Evolutionary conservation across 129 eudicot species (phyloP).

Genomic region (Erigeron canadensis): DNA sequence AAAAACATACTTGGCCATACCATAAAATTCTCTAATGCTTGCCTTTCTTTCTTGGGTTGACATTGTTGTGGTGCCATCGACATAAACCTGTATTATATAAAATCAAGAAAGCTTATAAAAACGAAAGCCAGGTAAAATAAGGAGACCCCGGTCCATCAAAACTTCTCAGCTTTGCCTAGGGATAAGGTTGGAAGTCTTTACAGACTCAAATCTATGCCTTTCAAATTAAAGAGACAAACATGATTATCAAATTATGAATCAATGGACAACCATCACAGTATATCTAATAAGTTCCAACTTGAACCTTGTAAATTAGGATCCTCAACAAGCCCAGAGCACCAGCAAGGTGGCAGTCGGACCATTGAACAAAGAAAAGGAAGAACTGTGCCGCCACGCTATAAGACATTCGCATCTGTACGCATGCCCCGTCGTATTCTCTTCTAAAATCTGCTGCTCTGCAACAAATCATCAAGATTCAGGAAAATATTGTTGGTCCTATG

Average conservation of each 20-base stretch:
- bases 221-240: background rate
- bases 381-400: constrained; percentile 78
- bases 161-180: background rate
- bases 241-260: too few relatives aligned
- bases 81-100: constrained; percentile 59
- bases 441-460: constrained; percentile 78
- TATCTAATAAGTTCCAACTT: background rate
- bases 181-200: background rate
- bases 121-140: background rate
- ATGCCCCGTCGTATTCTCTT: constrained; percentile 80
- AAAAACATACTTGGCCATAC: constrained; percentile 30
- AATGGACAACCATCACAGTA: too few relatives aligned
- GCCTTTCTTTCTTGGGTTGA: constrained; percentile 89
- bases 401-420: constrained; percentile 87
- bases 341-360: constrained; percentile 91
- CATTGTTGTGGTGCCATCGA: constrained; percentile 94
- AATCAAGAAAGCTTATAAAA: constrained; percentile 5
- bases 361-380: constrained; percentile 82
- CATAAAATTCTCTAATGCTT: constrained; percentile 84
- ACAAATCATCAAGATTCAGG: constrained; percentile 5
- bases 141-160: background rate
- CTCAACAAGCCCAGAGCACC: constrained; percentile 86
- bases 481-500: background rate
- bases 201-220: background rate
- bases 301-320: constrained; percentile 80